phyloP scores from a whole-genome alignment of 805 yeast species.

The Metschnikowia baotianmanensis region DNA sequence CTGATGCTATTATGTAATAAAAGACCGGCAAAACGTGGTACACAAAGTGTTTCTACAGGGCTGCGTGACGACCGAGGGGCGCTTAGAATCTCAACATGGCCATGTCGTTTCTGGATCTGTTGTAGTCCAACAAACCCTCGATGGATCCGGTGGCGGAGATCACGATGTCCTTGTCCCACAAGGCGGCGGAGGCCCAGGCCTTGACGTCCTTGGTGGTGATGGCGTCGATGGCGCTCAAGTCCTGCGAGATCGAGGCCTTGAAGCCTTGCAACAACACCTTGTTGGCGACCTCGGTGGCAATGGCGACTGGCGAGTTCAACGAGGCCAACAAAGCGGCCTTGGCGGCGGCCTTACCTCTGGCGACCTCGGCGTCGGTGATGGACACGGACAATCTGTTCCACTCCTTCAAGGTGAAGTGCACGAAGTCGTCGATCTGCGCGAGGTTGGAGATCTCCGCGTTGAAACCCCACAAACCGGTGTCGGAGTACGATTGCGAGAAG shows the following conservation, averaged over 20 bases:
- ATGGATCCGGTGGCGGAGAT: slow-evolving; percentile 82
- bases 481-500: slow-evolving; percentile 70
- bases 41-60: slow-evolving; percentile 8
- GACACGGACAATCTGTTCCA: slow-evolving; percentile 84
- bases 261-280: slow-evolving; percentile 60
- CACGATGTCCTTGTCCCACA: slow-evolving; percentile 84
- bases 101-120: slow-evolving; percentile 86
- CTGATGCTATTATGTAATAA: slow-evolving; percentile 21
- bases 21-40: slow-evolving; percentile 12
- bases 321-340: slow-evolving; percentile 59
- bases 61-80: slow-evolving; percentile 1
- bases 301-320: slow-evolving; percentile 48
- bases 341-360: slow-evolving; percentile 70
- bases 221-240: slow-evolving; percentile 60
- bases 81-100: slow-evolving; percentile 72
- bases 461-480: slow-evolving; percentile 84
- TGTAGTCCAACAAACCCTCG: slow-evolving; percentile 80
- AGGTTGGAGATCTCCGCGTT: slow-evolving; percentile 62
- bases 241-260: slow-evolving; percentile 58
- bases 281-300: slow-evolving; percentile 57
- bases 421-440: slow-evolving; percentile 64
- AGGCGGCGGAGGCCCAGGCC: slow-evolving; percentile 70
- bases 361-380: slow-evolving; percentile 72
- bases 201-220: slow-evolving; percentile 58
- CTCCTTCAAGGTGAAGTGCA: slow-evolving; percentile 79